Evolutionary conservation across 768 basidiomycete genomes (phyloP), one percentile per base, ranked within the genome.

Genomic region (Leccinum longicurvipes): DNA sequence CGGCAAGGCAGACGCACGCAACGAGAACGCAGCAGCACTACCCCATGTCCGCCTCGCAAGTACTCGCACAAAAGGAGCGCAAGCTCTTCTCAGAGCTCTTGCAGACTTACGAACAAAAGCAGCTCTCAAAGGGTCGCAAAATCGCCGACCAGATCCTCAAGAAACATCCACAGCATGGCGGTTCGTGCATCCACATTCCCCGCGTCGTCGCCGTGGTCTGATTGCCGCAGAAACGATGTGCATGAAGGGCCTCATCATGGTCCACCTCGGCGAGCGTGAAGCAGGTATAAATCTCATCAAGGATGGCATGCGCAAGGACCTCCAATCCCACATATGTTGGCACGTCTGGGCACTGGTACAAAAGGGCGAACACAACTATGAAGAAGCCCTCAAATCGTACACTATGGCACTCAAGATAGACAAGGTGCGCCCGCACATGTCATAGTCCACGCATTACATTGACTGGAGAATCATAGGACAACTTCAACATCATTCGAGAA

Each of bases 311-410:
- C 80, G 84, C 42, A 77, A 86, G 47, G 91, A 95, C 73, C 74
- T 91, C 53, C 86, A 82, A 29, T 94, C 92, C 19, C 94, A 98
- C 66, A 98, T 99, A 67, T 89, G 87, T 68, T 98, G 97, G 95
- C 97, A 99, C 73, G 96, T 98, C 60, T 90, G 93, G 69, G 97
- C 93, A 25, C 87, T 99, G 65, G 85, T 97, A 21, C 90, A 94
- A 70, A 93, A 96, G 71, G 88, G 87, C 9, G 91, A 97, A 70
- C 94, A 90, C 73, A 93, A 96, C 67, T 98, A 93, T 64, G 91
- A 92, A 61, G 93, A 95, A 65, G 94, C 97, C 1, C 79, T 93
- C 64, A 91, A 93, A 65, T 94, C 93, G 24, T 98, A 98, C 72
- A 84, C 81, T 2, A 89, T 92, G 75, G 96, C 95, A 3, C 76